Conservation (phyloP, 208 protist species). For the Acanthamoeba castellanii region DNA sequence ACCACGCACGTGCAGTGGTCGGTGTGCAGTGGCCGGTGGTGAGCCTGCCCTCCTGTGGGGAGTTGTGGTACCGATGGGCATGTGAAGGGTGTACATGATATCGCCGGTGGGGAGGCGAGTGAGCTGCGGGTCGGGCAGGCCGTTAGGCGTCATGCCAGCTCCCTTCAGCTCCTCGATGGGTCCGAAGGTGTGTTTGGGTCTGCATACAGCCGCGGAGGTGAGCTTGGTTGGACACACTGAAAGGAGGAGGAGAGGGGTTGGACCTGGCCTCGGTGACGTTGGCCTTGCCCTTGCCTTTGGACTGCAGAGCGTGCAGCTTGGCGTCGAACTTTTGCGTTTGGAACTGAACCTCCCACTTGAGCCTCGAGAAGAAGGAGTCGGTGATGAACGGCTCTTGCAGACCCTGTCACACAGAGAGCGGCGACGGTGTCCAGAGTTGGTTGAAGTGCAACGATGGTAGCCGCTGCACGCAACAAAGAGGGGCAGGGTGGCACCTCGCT, state of each 20-base stretch:
- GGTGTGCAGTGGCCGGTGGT: neutral
- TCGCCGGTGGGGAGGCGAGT: slow-evolving; percentile 51
- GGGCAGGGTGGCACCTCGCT: neutral
- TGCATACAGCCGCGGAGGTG: neutral
- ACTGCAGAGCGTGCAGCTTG: slow-evolving; percentile 64
- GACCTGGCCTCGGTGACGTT: slow-evolving; percentile 49
- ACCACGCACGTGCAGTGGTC: neutral
- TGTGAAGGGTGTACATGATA: slow-evolving; percentile 46
- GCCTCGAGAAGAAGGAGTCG: slow-evolving; percentile 42
- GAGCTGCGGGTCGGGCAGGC: slow-evolving; percentile 42
- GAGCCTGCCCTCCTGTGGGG: neutral
- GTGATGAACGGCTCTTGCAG: neutral
- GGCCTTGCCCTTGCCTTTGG: slow-evolving; percentile 46
- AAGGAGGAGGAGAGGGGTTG: neutral
- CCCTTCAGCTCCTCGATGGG: slow-evolving; percentile 44
- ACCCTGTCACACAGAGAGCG: neutral
- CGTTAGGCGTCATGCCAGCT: slow-evolving; percentile 15
- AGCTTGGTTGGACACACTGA: neutral
- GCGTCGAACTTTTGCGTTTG: slow-evolving; percentile 66
- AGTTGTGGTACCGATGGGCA: slow-evolving; percentile 5
- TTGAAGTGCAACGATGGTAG: neutral
- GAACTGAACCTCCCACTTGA: slow-evolving; percentile 63
- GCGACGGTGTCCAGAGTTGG: neutral
- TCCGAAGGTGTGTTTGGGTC: slow-evolving; percentile 50
- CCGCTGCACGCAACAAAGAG: neutral